Percentiles rank a stretch among this genome's conserved stretches.
Conservation (phyloP, 2,329 filamentous ascomycete genomes). For the Aspergillus pseudonomiae region DNA sequence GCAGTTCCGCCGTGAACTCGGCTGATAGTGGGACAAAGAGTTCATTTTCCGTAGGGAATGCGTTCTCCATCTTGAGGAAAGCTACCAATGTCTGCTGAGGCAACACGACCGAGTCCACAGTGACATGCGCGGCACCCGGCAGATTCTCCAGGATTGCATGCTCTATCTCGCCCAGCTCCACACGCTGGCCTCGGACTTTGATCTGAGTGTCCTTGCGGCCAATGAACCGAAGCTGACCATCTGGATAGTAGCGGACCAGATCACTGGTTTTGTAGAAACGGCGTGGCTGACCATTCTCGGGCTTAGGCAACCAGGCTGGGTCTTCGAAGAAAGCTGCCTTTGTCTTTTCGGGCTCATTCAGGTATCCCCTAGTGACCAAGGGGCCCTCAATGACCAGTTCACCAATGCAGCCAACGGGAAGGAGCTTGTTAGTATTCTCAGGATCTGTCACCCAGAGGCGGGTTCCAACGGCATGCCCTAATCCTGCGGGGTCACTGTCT, state of each 20-base stretch:
- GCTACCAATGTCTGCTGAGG: neutral
- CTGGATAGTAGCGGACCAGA: slow-evolving; percentile 25
- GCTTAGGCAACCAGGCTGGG: slow-evolving; percentile 22
- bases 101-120: slow-evolving; percentile 1
- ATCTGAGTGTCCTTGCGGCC: slow-evolving; percentile 12
- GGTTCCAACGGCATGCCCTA: slow-evolving; percentile 5
- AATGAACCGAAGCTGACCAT: slow-evolving; percentile 20
- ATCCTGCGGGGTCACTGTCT: slow-evolving; percentile 1
- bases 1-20: neutral
- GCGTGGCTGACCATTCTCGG: neutral
- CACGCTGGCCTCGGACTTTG: slow-evolving; percentile 13
- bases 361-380: slow-evolving; percentile 5
- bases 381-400: slow-evolving; percentile 11
- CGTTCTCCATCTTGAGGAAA: neutral
- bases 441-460: slow-evolving; percentile 9
- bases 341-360: slow-evolving; percentile 21
- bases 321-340: slow-evolving; percentile 24
- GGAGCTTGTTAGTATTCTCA: neutral
- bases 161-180: slow-evolving; percentile 12
- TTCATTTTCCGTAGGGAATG: neutral
- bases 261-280: slow-evolving; percentile 34
- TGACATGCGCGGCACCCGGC: neutral
- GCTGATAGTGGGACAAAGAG: neutral
- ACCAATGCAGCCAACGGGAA: slow-evolving; percentile 5
- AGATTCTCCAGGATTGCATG: slow-evolving; percentile 1